Percentiles rank a stretch among this genome's conserved stretches.
phyloP scores from a whole-genome alignment of 495 filamentous ascomycete species.

The Opeltia flavorubescens region DNA sequence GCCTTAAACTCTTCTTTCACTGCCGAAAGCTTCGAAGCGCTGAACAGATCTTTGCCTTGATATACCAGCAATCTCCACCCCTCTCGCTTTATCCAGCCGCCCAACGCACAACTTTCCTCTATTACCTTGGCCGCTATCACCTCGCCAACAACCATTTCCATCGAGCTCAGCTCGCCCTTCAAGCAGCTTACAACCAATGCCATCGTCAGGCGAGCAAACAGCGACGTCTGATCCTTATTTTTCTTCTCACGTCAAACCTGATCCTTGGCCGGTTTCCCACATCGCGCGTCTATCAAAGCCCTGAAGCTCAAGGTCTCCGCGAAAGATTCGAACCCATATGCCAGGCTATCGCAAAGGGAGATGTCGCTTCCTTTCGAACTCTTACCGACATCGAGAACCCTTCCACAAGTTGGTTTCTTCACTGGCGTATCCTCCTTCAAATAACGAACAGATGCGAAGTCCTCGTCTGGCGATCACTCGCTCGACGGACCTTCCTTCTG shows the following conservation, averaged over 20 bases:
- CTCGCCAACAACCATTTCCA: conserved; percentile 72
- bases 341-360: conserved; percentile 57
- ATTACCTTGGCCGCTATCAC: conserved; percentile 83
- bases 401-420: conserved; percentile 53
- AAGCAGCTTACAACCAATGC: conserved; percentile 68
- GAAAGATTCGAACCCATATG: conserved; percentile 63
- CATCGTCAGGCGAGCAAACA: conserved; percentile 53
- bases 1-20: conserved; percentile 76
- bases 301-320: conserved; percentile 56
- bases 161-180: conserved; percentile 55
- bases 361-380: conserved; percentile 63
- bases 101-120: conserved; percentile 81
- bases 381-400: conserved; percentile 40
- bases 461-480: conserved; percentile 72
- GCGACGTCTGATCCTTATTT: conserved; percentile 66
- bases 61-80: conserved; percentile 67
- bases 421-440: conserved; percentile 59
- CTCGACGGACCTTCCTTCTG: conserved; percentile 60
- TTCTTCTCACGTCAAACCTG: conserved; percentile 70
- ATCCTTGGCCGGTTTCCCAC: conserved; percentile 79
- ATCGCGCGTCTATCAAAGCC: conserved; percentile 43
- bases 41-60: conserved; percentile 79
- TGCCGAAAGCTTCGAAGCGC: conserved; percentile 48
- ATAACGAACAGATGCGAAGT: conserved; percentile 61
- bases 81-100: conserved; percentile 69